These are phyloP conservation scores for Trypethelium eluteriae DNA, from an alignment of 495 filamentous ascomycete species.

Conservation along the genomic window DNA sequence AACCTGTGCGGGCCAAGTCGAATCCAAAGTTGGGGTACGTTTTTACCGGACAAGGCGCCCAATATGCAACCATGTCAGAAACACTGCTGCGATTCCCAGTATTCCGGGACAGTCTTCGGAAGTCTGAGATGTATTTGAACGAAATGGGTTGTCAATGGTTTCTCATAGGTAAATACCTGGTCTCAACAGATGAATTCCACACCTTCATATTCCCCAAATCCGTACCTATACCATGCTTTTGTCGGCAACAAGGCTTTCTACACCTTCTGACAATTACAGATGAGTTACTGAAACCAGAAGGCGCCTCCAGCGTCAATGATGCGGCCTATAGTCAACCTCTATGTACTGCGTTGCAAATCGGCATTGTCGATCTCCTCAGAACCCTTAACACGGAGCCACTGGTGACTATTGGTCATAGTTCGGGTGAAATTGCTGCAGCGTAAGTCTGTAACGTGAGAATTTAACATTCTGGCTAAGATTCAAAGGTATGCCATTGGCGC, in stretches of 20 bases:
- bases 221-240: too few species aligned
- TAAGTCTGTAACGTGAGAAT: conserved; percentile 37
- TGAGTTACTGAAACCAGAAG: too few species aligned
- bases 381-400: conserved; percentile 27
- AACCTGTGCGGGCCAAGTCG: neutral
- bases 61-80: conserved; percentile 40
- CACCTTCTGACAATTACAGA: too few species aligned
- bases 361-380: conserved; percentile 23
- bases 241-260: too few species aligned
- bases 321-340: conserved; percentile 17
- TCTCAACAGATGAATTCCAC: neutral
- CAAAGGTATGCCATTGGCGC: neutral
- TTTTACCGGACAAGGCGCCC: conserved; percentile 44
- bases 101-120: conserved; percentile 32
- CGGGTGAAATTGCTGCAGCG: conserved; percentile 56
- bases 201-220: too few species aligned
- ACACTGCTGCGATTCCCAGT: conserved; percentile 35
- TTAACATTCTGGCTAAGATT: neutral
- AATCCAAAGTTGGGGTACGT: conserved; percentile 16
- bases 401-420: conserved; percentile 52
- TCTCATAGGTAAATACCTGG: neutral
- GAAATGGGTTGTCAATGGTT: conserved; percentile 4
- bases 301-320: neutral
- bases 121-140: conserved; percentile 24
- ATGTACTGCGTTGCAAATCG: conserved; percentile 26